A percentile compares a stretch with the other conserved stretches of the same genome.
Evolutionary conservation across 2,329 filamentous ascomycete species (phyloP).

Genomic region (Berkeleyomyces basicola): DNA sequence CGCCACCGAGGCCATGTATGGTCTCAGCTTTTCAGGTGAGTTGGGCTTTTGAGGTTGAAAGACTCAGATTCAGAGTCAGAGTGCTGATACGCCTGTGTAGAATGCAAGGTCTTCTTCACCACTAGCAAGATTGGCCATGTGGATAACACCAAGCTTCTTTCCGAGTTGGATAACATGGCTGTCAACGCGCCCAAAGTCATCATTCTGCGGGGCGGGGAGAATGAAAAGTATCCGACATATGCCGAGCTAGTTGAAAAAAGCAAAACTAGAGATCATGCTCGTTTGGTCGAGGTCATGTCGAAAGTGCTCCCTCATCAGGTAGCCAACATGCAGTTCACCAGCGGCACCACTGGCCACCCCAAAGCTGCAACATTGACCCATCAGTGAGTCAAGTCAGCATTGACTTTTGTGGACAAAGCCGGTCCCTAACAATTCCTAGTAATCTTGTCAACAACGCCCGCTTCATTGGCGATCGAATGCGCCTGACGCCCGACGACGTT

Average conservation of each 20-base stretch:
- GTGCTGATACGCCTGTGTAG: conserved; percentile 23
- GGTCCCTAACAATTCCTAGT: conserved; percentile 20
- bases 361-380: conserved; percentile 63
- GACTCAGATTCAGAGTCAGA: neutral
- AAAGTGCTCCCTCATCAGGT: conserved; percentile 48
- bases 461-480: conserved; percentile 60
- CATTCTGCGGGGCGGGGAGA: conserved; percentile 41
- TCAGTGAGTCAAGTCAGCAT: conserved; percentile 29
- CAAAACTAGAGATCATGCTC: conserved; percentile 29
- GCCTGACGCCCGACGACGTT: conserved; percentile 46
- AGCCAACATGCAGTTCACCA: conserved; percentile 59
- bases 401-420: neutral
- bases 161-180: conserved; percentile 29
- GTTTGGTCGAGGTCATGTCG: conserved; percentile 35
- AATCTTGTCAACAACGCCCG: conserved; percentile 49
- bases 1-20: conserved; percentile 52
- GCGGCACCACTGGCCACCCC: conserved; percentile 56
- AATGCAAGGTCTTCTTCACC: conserved; percentile 57
- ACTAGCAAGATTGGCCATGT: conserved; percentile 50
- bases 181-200: conserved; percentile 34
- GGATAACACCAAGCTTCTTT: conserved; percentile 44
- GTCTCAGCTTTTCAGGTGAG: conserved; percentile 51
- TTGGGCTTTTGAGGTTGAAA: neutral
- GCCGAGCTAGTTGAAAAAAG: conserved; percentile 38
- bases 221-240: conserved; percentile 42